These are phyloP conservation scores for Pseudoturritis turrita DNA, from an alignment of 345 rosid species.

Conservation along the genomic window DNA sequence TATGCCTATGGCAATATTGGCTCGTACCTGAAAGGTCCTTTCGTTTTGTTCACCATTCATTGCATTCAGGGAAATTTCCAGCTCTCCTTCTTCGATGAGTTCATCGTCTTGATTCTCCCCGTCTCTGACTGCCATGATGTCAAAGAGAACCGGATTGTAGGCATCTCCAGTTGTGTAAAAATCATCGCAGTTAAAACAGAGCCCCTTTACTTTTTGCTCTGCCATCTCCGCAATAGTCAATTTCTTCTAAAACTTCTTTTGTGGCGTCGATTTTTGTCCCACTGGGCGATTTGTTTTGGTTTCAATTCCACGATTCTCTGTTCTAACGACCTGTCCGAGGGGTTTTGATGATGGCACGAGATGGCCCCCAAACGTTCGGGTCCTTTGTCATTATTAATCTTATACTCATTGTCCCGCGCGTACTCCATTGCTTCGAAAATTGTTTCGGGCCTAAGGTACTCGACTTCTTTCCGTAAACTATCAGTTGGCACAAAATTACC, in stretches of 20 bases:
- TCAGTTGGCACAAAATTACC: too few species aligned
- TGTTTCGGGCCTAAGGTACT: too few species aligned
- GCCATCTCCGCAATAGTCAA: not conserved
- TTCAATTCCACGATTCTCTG: too few species aligned
- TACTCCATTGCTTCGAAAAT: too few species aligned
- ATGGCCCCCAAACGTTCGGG: too few species aligned
- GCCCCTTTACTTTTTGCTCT: not conserved
- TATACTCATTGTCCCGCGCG: too few species aligned
- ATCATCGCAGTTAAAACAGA: not conserved
- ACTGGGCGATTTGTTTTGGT: not conserved
- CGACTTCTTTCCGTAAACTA: too few species aligned
- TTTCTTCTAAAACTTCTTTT: not conserved
- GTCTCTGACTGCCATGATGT: fast-evolving
- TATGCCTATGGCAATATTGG: not conserved
- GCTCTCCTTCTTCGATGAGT: not conserved
- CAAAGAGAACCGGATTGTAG: not conserved
- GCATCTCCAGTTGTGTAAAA: too few species aligned
- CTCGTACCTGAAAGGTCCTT: not conserved
- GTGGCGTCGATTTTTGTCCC: too few species aligned
- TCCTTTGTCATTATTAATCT: too few species aligned
- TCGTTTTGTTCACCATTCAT: not conserved
- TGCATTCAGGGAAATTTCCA: not conserved
- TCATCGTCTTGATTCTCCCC: not conserved
- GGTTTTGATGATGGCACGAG: too few species aligned
- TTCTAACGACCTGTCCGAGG: too few species aligned